These are phyloP conservation scores for Cyberlindnera xishuangbannaensis DNA, from an alignment of 805 yeast species.

Conservation along the genomic window DNA sequence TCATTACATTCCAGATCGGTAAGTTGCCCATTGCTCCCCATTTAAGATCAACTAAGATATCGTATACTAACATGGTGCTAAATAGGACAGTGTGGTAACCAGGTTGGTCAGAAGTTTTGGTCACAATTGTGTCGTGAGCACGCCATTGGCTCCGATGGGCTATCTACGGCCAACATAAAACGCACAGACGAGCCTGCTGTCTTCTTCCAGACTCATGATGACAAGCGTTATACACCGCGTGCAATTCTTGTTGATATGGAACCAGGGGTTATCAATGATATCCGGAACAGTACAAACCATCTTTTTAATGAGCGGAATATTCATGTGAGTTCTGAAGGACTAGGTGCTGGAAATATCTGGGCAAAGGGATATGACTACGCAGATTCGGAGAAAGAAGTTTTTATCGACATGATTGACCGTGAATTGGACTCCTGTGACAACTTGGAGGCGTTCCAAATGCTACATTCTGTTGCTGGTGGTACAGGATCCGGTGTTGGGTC, in stretches of 20 bases:
- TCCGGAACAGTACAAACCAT: slow-evolving; percentile 44
- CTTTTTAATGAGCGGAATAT: slow-evolving; percentile 81
- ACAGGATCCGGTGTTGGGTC: slow-evolving; percentile 97
- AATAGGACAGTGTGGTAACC: slow-evolving; percentile 88
- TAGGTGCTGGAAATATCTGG: slow-evolving; percentile 97
- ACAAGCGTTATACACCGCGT: slow-evolving; percentile 80
- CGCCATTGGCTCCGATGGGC: slow-evolving; percentile 50
- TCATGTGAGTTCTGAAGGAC: slow-evolving; percentile 72
- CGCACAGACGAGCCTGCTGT: slow-evolving; percentile 74
- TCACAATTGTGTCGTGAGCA: slow-evolving; percentile 81
- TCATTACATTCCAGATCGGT: slow-evolving; percentile 16
- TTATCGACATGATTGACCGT: slow-evolving; percentile 77
- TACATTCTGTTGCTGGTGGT: slow-evolving; percentile 97
- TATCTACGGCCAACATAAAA: slow-evolving; percentile 16
- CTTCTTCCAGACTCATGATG: slow-evolving; percentile 74
- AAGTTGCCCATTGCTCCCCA: neutral
- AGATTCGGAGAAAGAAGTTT: slow-evolving; percentile 57
- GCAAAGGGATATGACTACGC: slow-evolving; percentile 84
- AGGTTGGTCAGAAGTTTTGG: slow-evolving; percentile 92
- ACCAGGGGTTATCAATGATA: slow-evolving; percentile 76
- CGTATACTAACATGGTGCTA: no score
- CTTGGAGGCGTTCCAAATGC: slow-evolving; percentile 81
- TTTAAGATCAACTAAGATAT: no score
- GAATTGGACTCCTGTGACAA: slow-evolving; percentile 89
- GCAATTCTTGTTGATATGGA: slow-evolving; percentile 83